Percentiles rank a stretch among this genome's conserved stretches.
phyloP scores from a whole-genome alignment of 1,284 basidiomycete genomes.

The Marasmius tenuissimus region DNA sequence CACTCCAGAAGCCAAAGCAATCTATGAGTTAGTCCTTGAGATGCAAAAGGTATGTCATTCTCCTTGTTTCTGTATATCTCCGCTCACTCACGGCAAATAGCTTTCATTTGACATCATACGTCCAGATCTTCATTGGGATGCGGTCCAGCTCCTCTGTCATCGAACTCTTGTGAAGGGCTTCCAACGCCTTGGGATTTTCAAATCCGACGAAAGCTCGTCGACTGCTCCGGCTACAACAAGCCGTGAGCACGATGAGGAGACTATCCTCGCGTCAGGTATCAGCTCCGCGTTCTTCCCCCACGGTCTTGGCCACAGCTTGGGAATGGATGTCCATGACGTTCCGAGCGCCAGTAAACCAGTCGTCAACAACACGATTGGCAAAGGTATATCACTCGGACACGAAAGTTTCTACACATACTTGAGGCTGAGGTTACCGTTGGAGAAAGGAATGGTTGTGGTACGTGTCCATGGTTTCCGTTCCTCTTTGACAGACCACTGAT shows the following conservation, averaged over 20 bases:
- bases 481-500: neutral
- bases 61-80: neutral
- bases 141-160: constrained; percentile 80
- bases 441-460: constrained; percentile 82
- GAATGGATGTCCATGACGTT: constrained; percentile 88
- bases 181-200: constrained; percentile 84
- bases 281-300: constrained; percentile 90
- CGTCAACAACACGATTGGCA: constrained; percentile 48
- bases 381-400: constrained; percentile 45
- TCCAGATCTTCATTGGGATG: constrained; percentile 84
- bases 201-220: constrained; percentile 25
- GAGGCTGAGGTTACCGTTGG: constrained; percentile 70
- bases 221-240: constrained; percentile 33
- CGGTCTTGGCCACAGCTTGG: constrained; percentile 86
- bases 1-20: constrained; percentile 72
- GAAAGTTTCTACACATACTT: constrained; percentile 76
- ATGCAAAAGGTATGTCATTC: constrained; percentile 77
- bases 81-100: constrained; percentile 31
- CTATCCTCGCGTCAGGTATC: constrained; percentile 73
- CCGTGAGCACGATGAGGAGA: constrained; percentile 59
- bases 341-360: constrained; percentile 71
- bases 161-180: constrained; percentile 77
- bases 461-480: constrained; percentile 28
- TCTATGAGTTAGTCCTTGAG: constrained; percentile 82
- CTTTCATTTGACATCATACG: constrained; percentile 67